Conservation (phyloP, 164 flowering plant species). For the Liquidambar formosana region DNA sequence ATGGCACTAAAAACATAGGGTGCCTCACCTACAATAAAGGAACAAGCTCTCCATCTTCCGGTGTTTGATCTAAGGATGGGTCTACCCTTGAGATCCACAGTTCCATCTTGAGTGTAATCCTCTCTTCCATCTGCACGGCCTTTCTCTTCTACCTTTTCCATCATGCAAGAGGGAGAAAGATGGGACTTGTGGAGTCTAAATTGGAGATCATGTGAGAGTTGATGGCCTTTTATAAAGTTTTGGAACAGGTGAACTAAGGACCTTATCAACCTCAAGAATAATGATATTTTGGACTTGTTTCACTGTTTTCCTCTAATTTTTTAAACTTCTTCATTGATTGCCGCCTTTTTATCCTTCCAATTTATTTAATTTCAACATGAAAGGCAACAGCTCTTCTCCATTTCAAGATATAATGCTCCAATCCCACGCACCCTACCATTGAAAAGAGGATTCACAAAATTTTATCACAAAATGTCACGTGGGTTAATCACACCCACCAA, state of each 20-base stretch:
- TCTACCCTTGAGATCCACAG: slow-evolving; percentile 58
- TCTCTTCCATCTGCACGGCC: slow-evolving; percentile 26
- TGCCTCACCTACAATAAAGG: slow-evolving; percentile 58
- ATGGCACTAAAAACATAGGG: too few relatives aligned
- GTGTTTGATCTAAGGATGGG: slow-evolving; percentile 52
- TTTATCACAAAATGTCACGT: too few relatives aligned
- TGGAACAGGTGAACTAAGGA: neutral
- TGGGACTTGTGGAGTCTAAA: neutral
- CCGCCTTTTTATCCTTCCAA: too few relatives aligned
- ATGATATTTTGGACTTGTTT: too few relatives aligned
- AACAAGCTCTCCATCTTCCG: slow-evolving; percentile 71
- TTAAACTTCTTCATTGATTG: too few relatives aligned
- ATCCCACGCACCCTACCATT: too few relatives aligned
- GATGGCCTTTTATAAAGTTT: neutral
- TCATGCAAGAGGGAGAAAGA: slow-evolving; percentile 10
- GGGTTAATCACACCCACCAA: too few relatives aligned
- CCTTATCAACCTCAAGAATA: neutral
- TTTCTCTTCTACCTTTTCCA: slow-evolving; percentile 37
- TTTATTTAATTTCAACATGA: too few relatives aligned
- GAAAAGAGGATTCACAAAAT: too few relatives aligned
- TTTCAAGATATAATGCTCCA: too few relatives aligned
- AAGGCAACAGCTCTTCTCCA: too few relatives aligned
- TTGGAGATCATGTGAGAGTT: slow-evolving; percentile 2
- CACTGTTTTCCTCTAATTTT: too few relatives aligned
- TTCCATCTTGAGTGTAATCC: slow-evolving; percentile 65